Evolutionary conservation across 345 rosid genomes (phyloP).

Genomic region (Boechera divaricarpa): DNA sequence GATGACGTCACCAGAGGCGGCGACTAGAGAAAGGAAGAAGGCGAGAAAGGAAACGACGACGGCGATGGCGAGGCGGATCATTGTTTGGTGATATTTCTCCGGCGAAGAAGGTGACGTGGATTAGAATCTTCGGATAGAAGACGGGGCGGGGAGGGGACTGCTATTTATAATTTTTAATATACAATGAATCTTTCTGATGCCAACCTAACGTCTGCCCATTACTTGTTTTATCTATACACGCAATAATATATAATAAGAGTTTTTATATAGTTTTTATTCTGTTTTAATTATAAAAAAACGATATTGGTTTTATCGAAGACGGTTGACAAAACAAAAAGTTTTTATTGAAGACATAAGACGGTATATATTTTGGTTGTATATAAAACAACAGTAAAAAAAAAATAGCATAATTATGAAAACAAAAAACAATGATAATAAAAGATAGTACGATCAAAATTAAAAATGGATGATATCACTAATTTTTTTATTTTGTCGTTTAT

Average conservation of each 20-base stretch:
- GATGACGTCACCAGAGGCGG: constrained; percentile 51
- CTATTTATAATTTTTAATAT: constrained; percentile 13
- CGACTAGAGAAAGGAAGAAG: constrained; percentile 39
- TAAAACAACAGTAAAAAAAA: no score
- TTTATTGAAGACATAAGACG: no score
- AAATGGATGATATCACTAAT: no score
- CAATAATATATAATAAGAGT: neutral
- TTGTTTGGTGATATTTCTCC: constrained; percentile 5
- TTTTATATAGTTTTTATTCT: neutral
- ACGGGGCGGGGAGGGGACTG: neutral
- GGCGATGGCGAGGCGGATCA: constrained; percentile 42
- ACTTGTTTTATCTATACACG: constrained; percentile 29
- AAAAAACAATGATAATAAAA: no score
- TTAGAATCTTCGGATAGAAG: constrained; percentile 20
- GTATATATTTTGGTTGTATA: no score
- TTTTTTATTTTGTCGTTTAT: no score
- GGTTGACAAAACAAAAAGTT: no score
- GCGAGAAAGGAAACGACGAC: constrained; percentile 40
- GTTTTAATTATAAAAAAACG: neutral
- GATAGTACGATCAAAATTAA: no score
- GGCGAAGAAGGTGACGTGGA: constrained; percentile 31
- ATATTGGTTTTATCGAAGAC: no score
- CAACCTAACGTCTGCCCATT: constrained; percentile 25
- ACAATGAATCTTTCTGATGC: constrained; percentile 22
- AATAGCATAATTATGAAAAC: no score